These are phyloP conservation scores for Candida argentea DNA, from an alignment of 805 yeast species.

Conservation along the genomic window DNA sequence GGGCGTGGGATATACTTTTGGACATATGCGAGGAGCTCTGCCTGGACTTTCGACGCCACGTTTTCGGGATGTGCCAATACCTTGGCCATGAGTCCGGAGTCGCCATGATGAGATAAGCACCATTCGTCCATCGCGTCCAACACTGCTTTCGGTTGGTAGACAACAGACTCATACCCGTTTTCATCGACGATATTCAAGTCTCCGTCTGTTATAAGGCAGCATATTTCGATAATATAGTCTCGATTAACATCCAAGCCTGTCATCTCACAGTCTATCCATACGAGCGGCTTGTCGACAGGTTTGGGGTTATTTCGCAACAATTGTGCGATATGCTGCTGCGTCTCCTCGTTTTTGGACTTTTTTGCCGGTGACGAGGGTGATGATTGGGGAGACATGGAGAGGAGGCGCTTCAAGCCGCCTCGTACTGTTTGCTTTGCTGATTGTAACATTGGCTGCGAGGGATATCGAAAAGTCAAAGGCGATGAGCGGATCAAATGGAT, in stretches of 20 bases:
- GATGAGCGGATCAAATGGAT: conserved; percentile 1
- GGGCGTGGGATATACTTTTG: conserved; percentile 40
- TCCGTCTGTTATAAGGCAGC: conserved; percentile 85
- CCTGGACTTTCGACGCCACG: conserved; percentile 51
- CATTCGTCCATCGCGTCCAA: conserved; percentile 77
- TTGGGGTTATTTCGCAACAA: conserved; percentile 1
- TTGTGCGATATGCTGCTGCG: conserved; percentile 1
- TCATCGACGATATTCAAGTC: conserved; percentile 60
- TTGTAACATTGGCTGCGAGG: too few species aligned
- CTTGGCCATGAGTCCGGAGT: conserved; percentile 64
- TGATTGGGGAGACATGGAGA: too few species aligned
- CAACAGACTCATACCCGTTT: conserved; percentile 69
- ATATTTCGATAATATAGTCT: conserved; percentile 84
- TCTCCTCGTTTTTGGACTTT: conserved; percentile 1
- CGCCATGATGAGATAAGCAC: conserved; percentile 78
- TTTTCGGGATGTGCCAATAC: conserved; percentile 46
- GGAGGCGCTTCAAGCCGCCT: not conserved
- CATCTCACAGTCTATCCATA: conserved; percentile 99
- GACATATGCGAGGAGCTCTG: conserved; percentile 55
- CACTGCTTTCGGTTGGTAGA: conserved; percentile 52
- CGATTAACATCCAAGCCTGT: conserved; percentile 74
- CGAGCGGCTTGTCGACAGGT: conserved; percentile 34
- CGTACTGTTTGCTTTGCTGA: not conserved
- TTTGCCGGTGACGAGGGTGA: conserved; percentile 1
- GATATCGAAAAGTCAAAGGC: too few species aligned